Conservation (phyloP, 2,329 filamentous ascomycete species). For the Salinomyces thailandicus region DNA sequence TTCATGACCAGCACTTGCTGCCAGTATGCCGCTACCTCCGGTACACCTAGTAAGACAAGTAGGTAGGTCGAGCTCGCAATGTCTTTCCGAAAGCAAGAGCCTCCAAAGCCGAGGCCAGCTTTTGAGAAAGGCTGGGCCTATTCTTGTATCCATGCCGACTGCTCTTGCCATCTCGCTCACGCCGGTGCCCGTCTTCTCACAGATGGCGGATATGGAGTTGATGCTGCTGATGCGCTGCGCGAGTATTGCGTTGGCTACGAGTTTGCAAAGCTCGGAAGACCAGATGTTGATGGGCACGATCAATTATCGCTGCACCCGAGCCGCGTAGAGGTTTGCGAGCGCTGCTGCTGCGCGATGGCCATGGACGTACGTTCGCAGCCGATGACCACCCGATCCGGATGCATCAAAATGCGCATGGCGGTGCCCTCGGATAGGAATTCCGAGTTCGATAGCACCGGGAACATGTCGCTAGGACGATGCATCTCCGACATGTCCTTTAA, state of each 20-base stretch:
- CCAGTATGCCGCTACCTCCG: constrained; percentile 67
- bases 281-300: constrained; percentile 64
- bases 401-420: constrained; percentile 57
- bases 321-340: constrained; percentile 55
- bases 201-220: constrained; percentile 67
- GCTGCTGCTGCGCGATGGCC: constrained; percentile 53
- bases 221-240: constrained; percentile 72
- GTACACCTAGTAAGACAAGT: constrained; percentile 57
- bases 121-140: constrained; percentile 63
- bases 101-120: constrained; percentile 65
- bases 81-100: constrained; percentile 72
- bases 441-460: constrained; percentile 69
- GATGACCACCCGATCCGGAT: constrained; percentile 64
- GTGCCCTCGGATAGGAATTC: constrained; percentile 71
- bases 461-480: constrained; percentile 56
- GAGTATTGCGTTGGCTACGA: constrained; percentile 68
- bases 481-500: constrained; percentile 49
- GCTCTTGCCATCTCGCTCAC: constrained; percentile 55
- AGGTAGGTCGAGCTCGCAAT: constrained; percentile 63
- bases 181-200: constrained; percentile 65
- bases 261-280: constrained; percentile 67
- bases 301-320: constrained; percentile 56
- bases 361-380: constrained; percentile 53
- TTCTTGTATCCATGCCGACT: constrained; percentile 49
- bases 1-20: constrained; percentile 62